Evolutionary conservation across 2,329 filamentous ascomycete species (phyloP), one percentile per base, ranked within the genome.

Genomic region (Penicillium sp.): DNA sequence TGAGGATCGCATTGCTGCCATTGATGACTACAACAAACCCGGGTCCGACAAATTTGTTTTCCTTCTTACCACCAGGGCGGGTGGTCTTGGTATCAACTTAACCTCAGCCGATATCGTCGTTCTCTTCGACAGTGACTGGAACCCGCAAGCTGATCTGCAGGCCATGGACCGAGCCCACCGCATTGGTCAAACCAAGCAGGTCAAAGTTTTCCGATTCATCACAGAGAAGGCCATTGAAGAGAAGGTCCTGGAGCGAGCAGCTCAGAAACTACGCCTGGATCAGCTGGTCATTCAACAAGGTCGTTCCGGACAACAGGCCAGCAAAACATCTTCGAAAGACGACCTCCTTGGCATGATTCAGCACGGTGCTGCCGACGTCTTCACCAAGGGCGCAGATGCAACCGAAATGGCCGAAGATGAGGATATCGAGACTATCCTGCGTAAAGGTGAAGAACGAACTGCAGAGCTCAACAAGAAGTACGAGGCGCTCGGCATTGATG

Each of bases 91-190:
- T 68, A 99, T 99, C 80, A 99, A 99, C 72, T 79, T 99, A 70
- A 99, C 94, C 0, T 88, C 84, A 58, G 94, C 94, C 54, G 94
- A 99, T 67, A 96, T 97, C 69, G 94, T 99, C 56, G 85, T 99
- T 31, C 84, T 99, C 7, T 99, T 94, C 69, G 94, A 99, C 74
- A 97, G 92, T 67, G 94, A 99, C 72, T 99, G 94, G 94, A 97
- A 97, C 69, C 94, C 94, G 10, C 94, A 99, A 75, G 94, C 94
- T 18, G 94, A 99, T 85, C 78, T 99, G 57, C 94, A 99, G 75
- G 94, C 94, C 55, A 99, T 99, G 94, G 94, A 99, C 70, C 90
- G 94, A 71, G 94, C 94, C 50, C 94, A 99, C 78, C 91, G 94
- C 78, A 99, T 99, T 66, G 94, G 94, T 38, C 94, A 99, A 77